These are phyloP conservation scores for Neurospora sp. DNA, from an alignment of 2,329 filamentous ascomycete genomes.

Conservation along the genomic window DNA sequence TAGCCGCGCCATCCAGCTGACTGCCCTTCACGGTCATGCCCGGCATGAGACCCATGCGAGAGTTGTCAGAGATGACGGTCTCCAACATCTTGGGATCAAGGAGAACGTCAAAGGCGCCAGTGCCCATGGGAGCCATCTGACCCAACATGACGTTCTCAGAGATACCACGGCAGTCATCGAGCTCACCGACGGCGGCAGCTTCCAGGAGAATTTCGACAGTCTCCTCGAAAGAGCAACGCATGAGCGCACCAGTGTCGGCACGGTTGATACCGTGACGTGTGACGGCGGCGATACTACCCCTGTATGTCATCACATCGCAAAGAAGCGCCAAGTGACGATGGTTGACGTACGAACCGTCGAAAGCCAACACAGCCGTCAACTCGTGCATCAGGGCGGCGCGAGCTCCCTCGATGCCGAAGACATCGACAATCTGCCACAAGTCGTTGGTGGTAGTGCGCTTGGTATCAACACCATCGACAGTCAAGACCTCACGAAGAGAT, in stretches of 20 bases:
- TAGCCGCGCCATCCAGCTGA: slow-evolving; percentile 73
- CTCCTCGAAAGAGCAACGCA: slow-evolving; percentile 99
- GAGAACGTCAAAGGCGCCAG: slow-evolving; percentile 88
- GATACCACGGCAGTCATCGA: slow-evolving; percentile 95
- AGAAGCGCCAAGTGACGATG: slow-evolving; percentile 92
- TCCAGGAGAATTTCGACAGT: slow-evolving; percentile 97
- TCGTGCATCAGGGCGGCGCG: slow-evolving; percentile 80
- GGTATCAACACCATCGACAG: slow-evolving; percentile 79
- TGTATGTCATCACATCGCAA: slow-evolving; percentile 95
- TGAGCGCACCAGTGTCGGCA: slow-evolving; percentile 92
- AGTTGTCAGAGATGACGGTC: slow-evolving; percentile 88
- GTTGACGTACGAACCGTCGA: slow-evolving; percentile 99
- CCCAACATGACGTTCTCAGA: slow-evolving; percentile 99
- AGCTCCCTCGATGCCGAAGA: slow-evolving; percentile 93
- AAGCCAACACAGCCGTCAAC: slow-evolving; percentile 84
- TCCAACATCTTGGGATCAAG: slow-evolving; percentile 93
- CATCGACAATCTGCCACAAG: slow-evolving; percentile 86
- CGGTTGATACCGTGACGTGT: slow-evolving; percentile 98
- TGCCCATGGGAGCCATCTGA: slow-evolving; percentile 93
- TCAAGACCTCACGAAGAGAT: slow-evolving; percentile 71
- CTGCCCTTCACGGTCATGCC: slow-evolving; percentile 68
- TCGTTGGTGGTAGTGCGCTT: slow-evolving; percentile 88
- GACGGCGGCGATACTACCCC: slow-evolving; percentile 88
- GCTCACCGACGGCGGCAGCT: slow-evolving; percentile 84
- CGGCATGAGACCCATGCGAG: slow-evolving; percentile 71